Evolutionary conservation across 495 filamentous ascomycete species (phyloP).

Genomic region (Penicillium antarcticum): DNA sequence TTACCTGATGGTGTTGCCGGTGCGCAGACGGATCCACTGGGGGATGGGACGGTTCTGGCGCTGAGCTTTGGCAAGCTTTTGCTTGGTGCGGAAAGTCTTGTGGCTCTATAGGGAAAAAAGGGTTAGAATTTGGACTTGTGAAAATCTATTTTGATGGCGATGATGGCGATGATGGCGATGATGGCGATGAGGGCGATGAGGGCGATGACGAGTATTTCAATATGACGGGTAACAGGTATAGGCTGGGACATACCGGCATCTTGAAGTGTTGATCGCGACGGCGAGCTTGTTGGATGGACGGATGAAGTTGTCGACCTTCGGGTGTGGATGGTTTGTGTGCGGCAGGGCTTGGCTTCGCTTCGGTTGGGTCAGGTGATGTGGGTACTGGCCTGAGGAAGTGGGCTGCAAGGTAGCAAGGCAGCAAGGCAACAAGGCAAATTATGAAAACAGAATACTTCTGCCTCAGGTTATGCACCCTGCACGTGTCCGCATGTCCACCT

Average conservation of each 20-base stretch:
- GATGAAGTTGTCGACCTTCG: conserved; percentile 42
- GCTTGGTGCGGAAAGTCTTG: conserved; percentile 99
- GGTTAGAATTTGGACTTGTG: conserved; percentile 8
- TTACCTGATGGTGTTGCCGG: conserved; percentile 98
- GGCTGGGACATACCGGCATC: conserved; percentile 69
- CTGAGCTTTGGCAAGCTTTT: conserved; percentile 99
- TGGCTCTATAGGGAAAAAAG: conserved; percentile 64
- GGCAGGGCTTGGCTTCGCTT: conserved; percentile 49
- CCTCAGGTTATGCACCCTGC: no score
- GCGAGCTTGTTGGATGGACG: conserved; percentile 42
- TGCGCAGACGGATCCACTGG: conserved; percentile 98
- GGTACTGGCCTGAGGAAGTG: conserved; percentile 20
- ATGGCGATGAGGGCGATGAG: neutral
- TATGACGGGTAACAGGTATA: neutral
- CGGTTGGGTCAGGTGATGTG: conserved; percentile 39
- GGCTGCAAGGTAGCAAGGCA: neutral
- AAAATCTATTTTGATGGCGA: conserved; percentile 13
- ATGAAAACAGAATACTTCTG: neutral
- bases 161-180: neutral
- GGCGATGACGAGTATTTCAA: conserved; percentile 1
- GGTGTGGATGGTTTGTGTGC: conserved; percentile 40
- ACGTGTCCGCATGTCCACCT: no score
- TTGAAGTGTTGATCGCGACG: conserved; percentile 60
- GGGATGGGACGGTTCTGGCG: conserved; percentile 99
- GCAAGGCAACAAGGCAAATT: no score